Percentiles rank a stretch among this genome's conserved stretches.
Conservation (phyloP, 2,329 filamentous ascomycete genomes). For the Fusarium compactum region DNA sequence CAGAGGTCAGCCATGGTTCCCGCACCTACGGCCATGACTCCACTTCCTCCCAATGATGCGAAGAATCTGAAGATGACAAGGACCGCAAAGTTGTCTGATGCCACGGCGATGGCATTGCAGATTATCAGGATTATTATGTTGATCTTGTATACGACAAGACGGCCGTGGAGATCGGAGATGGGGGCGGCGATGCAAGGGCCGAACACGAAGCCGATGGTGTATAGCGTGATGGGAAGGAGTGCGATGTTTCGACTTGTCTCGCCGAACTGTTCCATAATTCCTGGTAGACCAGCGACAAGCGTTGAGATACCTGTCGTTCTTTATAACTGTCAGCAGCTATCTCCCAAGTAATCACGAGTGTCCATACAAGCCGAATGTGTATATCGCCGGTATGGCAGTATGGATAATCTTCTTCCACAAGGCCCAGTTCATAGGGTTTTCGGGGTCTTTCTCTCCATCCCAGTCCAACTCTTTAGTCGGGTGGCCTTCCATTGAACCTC, state of each 20-base stretch:
- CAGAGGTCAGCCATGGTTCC: constrained; percentile 12
- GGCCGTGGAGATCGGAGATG: constrained; percentile 14
- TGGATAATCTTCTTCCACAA: constrained; percentile 12
- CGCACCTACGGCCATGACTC: constrained; percentile 18
- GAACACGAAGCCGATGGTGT: constrained; percentile 10
- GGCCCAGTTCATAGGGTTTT: constrained; percentile 22
- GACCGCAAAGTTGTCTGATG: constrained; percentile 2
- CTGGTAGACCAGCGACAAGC: constrained; percentile 13
- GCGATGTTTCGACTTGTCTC: constrained; percentile 2
- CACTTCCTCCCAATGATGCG: constrained; percentile 5
- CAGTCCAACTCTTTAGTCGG: background rate
- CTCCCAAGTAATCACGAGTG: fast-evolving
- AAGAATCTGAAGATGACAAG: constrained; percentile 14
- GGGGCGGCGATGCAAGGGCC: constrained; percentile 21
- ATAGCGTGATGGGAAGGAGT: constrained; percentile 9
- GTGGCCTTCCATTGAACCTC: background rate
- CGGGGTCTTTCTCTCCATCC: constrained; percentile 7
- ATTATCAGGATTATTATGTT: constrained; percentile 12
- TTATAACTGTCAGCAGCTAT: background rate
- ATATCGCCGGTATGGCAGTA: constrained; percentile 14
- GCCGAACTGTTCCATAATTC: constrained; percentile 5
- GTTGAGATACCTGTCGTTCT: constrained; percentile 23
- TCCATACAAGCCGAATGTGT: constrained; percentile 21
- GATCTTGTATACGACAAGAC: constrained; percentile 13
- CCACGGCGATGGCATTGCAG: constrained; percentile 12